Evolutionary conservation across 2,329 filamentous ascomycete species (phyloP).

Genomic region (Bipolaris bicolor): DNA sequence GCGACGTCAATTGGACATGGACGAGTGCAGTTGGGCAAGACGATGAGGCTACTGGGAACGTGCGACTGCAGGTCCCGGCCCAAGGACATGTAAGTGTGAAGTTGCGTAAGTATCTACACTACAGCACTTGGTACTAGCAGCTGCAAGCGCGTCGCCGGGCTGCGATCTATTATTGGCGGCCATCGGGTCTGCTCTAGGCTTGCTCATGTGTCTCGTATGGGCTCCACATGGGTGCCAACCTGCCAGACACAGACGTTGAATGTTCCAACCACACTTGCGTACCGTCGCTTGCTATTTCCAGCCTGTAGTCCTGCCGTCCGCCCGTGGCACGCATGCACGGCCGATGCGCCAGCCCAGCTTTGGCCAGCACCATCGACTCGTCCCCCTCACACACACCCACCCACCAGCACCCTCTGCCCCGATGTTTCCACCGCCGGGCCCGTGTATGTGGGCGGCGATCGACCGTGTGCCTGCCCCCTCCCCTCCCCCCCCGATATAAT

Average conservation of each 20-base stretch:
- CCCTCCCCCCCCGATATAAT: constrained; percentile 27
- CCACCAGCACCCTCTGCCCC: constrained; percentile 11
- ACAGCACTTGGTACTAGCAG: background rate
- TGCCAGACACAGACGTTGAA: constrained; percentile 25
- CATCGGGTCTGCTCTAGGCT: constrained; percentile 8
- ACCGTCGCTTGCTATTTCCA: constrained; percentile 39
- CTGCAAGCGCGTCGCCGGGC: background rate
- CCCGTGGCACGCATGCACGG: constrained; percentile 29
- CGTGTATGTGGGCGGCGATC: constrained; percentile 25
- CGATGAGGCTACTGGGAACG: too few relatives aligned
- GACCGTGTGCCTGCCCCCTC: constrained; percentile 29
- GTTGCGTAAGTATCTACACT: background rate
- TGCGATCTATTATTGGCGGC: constrained; percentile 15
- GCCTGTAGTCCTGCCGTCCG: constrained; percentile 28
- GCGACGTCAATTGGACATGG: background rate
- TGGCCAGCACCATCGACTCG: constrained; percentile 17
- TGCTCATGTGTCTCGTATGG: constrained; percentile 28
- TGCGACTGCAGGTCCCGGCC: background rate
- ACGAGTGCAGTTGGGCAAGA: too few relatives aligned
- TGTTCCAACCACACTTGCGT: constrained; percentile 34
- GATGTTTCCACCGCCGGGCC: constrained; percentile 35
- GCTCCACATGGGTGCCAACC: constrained; percentile 29
- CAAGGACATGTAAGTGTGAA: background rate
- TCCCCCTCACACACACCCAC: constrained; percentile 18
- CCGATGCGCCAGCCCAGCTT: constrained; percentile 9